Conservation (phyloP, 2,329 filamentous ascomycete genomes). For the Talaromyces marneffei region DNA sequence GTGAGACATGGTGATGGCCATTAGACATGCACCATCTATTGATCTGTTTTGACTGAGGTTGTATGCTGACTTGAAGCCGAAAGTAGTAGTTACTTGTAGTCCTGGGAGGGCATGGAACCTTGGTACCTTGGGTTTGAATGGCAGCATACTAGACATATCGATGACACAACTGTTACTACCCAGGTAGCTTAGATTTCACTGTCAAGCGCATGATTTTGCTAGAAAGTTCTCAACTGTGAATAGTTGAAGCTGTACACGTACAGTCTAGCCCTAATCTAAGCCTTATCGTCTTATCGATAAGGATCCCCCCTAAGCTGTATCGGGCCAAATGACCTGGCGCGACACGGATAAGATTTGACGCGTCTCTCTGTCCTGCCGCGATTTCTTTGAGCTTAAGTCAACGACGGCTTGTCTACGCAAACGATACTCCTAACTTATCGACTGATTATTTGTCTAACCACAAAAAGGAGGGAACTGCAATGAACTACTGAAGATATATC, state of each 20-base stretch:
- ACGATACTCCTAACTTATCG: background rate
- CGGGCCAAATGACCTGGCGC: constrained; percentile 8
- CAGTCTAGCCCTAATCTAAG: background rate
- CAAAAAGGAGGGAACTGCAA: background rate
- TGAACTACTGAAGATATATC: background rate
- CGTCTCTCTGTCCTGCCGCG: constrained; percentile 7
- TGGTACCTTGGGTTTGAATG: background rate
- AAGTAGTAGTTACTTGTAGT: too few relatives aligned
- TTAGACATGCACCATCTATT: too few relatives aligned
- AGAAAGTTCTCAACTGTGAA: too few relatives aligned
- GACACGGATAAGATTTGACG: constrained; percentile 9
- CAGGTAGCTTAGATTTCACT: too few relatives aligned
- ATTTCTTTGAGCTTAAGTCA: constrained; percentile 7
- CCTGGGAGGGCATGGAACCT: too few relatives aligned
- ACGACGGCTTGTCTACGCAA: background rate
- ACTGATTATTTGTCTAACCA: background rate
- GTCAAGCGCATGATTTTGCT: too few relatives aligned
- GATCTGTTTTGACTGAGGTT: background rate
- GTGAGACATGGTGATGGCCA: background rate
- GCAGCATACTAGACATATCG: background rate
- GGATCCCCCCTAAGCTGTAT: background rate
- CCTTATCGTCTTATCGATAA: constrained; percentile 1
- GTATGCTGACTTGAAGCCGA: background rate
- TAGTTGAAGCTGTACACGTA: too few relatives aligned
- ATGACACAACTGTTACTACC: background rate